Evolutionary conservation across 768 basidiomycete species (phyloP).

Genomic region (Lentinula boryana): DNA sequence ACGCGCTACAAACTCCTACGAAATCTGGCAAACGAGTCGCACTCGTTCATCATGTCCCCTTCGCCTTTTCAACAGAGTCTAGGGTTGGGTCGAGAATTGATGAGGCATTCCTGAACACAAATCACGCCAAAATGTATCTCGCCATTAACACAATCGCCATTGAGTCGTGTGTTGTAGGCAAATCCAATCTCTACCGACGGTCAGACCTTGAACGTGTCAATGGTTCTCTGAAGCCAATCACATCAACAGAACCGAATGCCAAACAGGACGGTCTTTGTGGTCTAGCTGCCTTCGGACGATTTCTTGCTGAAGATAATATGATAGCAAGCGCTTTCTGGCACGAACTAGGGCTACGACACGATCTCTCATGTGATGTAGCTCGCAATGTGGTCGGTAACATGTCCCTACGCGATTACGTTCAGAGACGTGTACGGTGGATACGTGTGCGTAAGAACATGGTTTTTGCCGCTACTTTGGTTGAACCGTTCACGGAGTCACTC

Average conservation of each 20-base stretch:
- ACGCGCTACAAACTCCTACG: slow-evolving; percentile 49
- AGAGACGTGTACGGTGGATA: slow-evolving; percentile 92
- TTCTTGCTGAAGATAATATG: slow-evolving; percentile 98
- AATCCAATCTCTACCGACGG: slow-evolving; percentile 90
- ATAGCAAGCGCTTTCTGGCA: slow-evolving; percentile 92
- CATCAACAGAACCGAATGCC: slow-evolving; percentile 15
- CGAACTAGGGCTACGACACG: slow-evolving; percentile 82
- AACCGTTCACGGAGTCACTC: slow-evolving; percentile 90
- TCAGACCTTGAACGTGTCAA: slow-evolving; percentile 79
- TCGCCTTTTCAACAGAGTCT: slow-evolving; percentile 67
- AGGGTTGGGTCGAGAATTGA: slow-evolving; percentile 80
- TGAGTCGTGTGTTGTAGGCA: slow-evolving; percentile 96
- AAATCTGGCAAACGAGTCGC: slow-evolving; percentile 52
- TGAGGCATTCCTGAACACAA: slow-evolving; percentile 93
- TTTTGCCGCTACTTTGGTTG: slow-evolving; percentile 74
- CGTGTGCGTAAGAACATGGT: slow-evolving; percentile 96
- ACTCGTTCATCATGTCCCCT: slow-evolving; percentile 94
- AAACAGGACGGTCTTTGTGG: slow-evolving; percentile 38
- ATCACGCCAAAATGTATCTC: slow-evolving; percentile 97
- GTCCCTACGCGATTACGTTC: slow-evolving; percentile 78
- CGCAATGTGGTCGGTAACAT: slow-evolving; percentile 87
- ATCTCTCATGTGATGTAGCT: slow-evolving; percentile 87
- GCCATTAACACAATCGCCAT: slow-evolving; percentile 86
- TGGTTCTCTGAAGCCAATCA: slow-evolving; percentile 50
- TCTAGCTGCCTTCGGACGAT: slow-evolving; percentile 77